Evolutionary conservation across 2,329 filamentous ascomycete genomes (phyloP), one percentile per base, ranked within the genome.

Genomic region (Rhytidhysteron rufulum): DNA sequence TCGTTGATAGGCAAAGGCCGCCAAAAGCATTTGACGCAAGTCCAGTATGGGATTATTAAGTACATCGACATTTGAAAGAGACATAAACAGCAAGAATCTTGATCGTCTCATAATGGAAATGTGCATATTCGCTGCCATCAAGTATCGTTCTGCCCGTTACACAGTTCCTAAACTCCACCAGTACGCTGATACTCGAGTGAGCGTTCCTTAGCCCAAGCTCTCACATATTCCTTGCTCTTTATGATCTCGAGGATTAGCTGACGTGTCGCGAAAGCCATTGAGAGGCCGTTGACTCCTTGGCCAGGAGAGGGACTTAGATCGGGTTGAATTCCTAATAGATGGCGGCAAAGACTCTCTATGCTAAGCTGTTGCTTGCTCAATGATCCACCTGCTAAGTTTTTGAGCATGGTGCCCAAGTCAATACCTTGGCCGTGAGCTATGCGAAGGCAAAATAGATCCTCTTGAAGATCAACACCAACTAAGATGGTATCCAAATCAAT

Each of bases 191-290:
- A 61, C 5, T 58, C 59, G 20, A 48, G 20, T 15, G 51, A 50
- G 45, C 50, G 60, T 40, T 51, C 41, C 34, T 40, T 56, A 4
- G 58, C 70, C 65, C 68, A 70, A 15, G 32, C 53, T 3, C 51
- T 43, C 7, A 76, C 54, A 10, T 43, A 45, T 2, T 62, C 54
- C 3, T 55, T 55, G n/a, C 73, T 61, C 41, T 57, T 59, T n/a
- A 72, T 48, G 40, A 65, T 70, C 62, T 65, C 74, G 2, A 78
- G 52, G 4, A 68, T 62, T 34, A 78, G 49, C 49, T 78, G 73
- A 6, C 75, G 65, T 1, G 69, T 62, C 1, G 75, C 74, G 24
- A 73, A 63, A 0, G 73, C 68, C 55, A 77, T 71, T 49, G 77
- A 72, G 4, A 78, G 47, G 34, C 67, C 68, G 51, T 73, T 67